phyloP scores from a whole-genome alignment of 202 grass and related monocot genomes.

The Panicum virgatum region DNA sequence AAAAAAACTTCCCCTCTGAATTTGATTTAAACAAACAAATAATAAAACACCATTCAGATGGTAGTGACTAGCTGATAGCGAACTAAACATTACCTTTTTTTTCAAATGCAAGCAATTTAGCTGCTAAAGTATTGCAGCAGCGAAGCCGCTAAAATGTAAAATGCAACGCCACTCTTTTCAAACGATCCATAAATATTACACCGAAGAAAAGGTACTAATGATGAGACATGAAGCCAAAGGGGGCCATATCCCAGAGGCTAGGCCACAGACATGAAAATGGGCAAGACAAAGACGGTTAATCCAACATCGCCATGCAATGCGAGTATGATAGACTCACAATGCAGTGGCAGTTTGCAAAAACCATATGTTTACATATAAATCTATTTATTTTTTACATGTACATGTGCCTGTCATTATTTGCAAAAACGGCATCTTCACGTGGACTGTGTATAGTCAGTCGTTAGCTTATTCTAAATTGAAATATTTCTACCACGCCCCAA shows the following conservation, averaged over 20 bases:
- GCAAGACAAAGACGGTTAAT: constrained; percentile 5
- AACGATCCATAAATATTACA: not conserved
- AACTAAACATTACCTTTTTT: no score
- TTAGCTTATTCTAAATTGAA: constrained; percentile 25
- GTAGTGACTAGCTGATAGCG: no score
- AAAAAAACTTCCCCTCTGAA: no score
- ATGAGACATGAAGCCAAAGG: not conserved
- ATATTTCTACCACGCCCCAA: not conserved
- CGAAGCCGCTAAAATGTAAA: constrained; percentile 26
- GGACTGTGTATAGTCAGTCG: constrained; percentile 10
- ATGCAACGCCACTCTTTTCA: not conserved
- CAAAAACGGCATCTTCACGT: constrained; percentile 1
- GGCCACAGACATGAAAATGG: not conserved
- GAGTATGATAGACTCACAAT: not conserved
- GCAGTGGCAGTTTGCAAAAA: not conserved
- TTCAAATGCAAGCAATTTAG: no score
- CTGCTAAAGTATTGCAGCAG: no score
- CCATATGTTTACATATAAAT: not conserved
- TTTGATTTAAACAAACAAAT: no score
- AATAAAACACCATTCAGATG: no score
- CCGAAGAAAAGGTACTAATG: not conserved
- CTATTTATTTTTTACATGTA: constrained; percentile 29
- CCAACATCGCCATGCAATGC: not conserved
- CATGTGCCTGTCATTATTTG: constrained; percentile 30
- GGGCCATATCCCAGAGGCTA: no score